Percentiles rank a stretch among this genome's conserved stretches.
phyloP scores from a whole-genome alignment of 2,329 filamentous ascomycete species.

The Rutstroemia sp. region DNA sequence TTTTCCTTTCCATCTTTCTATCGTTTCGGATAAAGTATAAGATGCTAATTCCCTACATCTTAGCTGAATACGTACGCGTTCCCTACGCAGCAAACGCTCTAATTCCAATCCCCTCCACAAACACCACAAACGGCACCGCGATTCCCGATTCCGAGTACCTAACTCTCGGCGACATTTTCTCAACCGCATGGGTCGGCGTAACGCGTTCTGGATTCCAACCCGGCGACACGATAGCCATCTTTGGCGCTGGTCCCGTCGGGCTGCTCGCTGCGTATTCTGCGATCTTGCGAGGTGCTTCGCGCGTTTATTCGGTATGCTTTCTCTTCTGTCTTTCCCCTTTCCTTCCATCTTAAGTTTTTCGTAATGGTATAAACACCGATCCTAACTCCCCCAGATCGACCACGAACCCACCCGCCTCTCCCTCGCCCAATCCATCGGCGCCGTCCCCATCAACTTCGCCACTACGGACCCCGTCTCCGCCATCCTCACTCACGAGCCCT shows the following conservation, averaged over 20 bases:
- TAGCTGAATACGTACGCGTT: conserved; percentile 59
- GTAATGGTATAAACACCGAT: too few species aligned
- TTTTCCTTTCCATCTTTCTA: too few species aligned
- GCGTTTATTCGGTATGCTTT: too few species aligned
- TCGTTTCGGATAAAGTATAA: too few species aligned
- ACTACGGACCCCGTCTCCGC: conserved; percentile 52
- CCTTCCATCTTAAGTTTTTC: too few species aligned
- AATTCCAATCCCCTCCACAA: too few species aligned
- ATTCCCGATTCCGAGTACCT: conserved; percentile 52
- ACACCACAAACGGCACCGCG: too few species aligned
- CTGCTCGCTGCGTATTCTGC: conserved; percentile 61
- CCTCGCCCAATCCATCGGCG: conserved; percentile 54
- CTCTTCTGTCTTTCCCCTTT: too few species aligned
- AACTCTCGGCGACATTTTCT: conserved; percentile 42
- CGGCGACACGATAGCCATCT: conserved; percentile 57
- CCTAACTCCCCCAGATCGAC: conserved; percentile 25
- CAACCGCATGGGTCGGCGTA: conserved; percentile 49
- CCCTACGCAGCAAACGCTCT: conserved; percentile 45
- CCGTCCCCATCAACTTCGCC: conserved; percentile 52
- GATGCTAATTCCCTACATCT: conserved; percentile 27
- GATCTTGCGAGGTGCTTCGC: conserved; percentile 48
- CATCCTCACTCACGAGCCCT: conserved; percentile 51
- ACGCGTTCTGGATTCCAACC: conserved; percentile 50
- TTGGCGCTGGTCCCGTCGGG: conserved; percentile 58
- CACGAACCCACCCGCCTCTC: conserved; percentile 51